A percentile compares a stretch with the other conserved stretches of the same genome.
Conservation (phyloP, 75 land plant species). For the Chamaecyparis obtusa region DNA sequence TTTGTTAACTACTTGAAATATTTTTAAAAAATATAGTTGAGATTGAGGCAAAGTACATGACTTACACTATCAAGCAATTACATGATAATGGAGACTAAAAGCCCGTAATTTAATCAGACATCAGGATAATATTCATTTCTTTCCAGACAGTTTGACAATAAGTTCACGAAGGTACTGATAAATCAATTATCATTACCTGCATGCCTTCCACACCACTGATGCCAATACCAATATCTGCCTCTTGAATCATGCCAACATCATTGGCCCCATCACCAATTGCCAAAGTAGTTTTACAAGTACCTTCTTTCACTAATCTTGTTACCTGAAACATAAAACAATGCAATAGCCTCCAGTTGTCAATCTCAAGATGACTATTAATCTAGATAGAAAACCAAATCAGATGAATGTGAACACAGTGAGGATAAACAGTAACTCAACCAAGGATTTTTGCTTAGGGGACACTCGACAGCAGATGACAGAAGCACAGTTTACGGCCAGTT, state of each 20-base stretch:
- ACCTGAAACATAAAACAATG: constrained; percentile 34
- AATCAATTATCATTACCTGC: constrained; percentile 50
- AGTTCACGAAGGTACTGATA: not conserved
- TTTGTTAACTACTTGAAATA: no score
- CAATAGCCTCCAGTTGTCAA: not conserved
- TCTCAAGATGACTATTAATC: not conserved
- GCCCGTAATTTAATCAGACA: not conserved
- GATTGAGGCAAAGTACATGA: not conserved
- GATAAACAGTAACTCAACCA: constrained; percentile 41
- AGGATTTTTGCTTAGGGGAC: constrained; percentile 91
- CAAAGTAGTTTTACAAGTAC: constrained; percentile 59
- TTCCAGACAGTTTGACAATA: not conserved
- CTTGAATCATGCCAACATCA: constrained; percentile 94
- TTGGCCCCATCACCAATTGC: constrained; percentile 91
- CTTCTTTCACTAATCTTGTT: constrained; percentile 70
- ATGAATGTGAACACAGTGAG: not conserved
- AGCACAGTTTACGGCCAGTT: constrained; percentile 69
- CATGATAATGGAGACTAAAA: not conserved
- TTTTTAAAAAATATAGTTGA: not conserved
- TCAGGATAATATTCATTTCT: not conserved
- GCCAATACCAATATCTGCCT: constrained; percentile 86
- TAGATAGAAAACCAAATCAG: constrained; percentile 8
- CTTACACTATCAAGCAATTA: not conserved
- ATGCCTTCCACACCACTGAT: constrained; percentile 90
- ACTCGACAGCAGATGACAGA: constrained; percentile 94